These are phyloP conservation scores for Magnaporthiopsis rhizophila DNA, from an alignment of 2,329 filamentous ascomycete species.

Conservation along the genomic window DNA sequence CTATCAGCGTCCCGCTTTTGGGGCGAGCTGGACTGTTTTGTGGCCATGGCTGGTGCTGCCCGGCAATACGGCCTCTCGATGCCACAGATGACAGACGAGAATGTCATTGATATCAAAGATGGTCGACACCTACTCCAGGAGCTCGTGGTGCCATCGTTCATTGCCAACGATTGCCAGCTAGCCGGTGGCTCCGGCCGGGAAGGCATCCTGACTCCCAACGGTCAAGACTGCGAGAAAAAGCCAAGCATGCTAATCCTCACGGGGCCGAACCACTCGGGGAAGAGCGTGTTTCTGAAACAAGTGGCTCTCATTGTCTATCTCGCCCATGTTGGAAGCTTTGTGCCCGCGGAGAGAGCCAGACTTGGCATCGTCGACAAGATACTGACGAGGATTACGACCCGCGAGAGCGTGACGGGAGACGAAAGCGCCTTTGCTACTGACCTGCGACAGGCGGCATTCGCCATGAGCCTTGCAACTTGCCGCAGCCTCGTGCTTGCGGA, in stretches of 20 bases:
- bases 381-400: conserved; percentile 73
- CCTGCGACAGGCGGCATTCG: conserved; percentile 75
- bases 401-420: conserved; percentile 50
- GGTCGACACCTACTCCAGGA: conserved; percentile 87
- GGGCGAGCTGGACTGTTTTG: conserved; percentile 78
- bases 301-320: conserved; percentile 85
- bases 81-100: conserved; percentile 62
- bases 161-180: conserved; percentile 73
- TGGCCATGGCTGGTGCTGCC: conserved; percentile 74
- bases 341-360: conserved; percentile 67
- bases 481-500: conserved; percentile 83
- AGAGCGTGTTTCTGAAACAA: conserved; percentile 93
- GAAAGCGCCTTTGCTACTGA: conserved; percentile 68
- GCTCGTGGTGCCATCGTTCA: conserved; percentile 68
- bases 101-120: conserved; percentile 64
- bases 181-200: conserved; percentile 44
- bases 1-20: conserved; percentile 66
- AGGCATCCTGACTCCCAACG: conserved; percentile 9
- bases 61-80: conserved; percentile 61
- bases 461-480: conserved; percentile 64
- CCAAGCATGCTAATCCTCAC: conserved; percentile 75
- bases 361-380: conserved; percentile 92
- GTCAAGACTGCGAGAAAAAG: conserved; percentile 13
- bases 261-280: conserved; percentile 93
- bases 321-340: conserved; percentile 86